phyloP scores from a whole-genome alignment of 1,284 basidiomycete genomes.

The Apiotrichum montevideense region DNA sequence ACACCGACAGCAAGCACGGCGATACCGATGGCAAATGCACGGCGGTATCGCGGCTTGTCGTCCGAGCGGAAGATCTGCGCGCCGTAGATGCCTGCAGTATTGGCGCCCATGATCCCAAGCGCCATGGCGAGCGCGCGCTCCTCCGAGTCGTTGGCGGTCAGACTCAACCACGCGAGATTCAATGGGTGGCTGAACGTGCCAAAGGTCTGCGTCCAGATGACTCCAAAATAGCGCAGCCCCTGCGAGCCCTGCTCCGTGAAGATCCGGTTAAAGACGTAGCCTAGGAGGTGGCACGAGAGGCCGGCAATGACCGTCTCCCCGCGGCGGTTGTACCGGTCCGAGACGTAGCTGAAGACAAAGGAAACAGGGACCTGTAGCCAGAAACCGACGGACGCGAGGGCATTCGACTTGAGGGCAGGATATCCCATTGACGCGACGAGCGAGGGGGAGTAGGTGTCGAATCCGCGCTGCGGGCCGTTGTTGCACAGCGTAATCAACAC shows the following conservation, averaged over 20 bases:
- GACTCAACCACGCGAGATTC: slow-evolving; percentile 29
- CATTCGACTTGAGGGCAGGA: slow-evolving; percentile 23
- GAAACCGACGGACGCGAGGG: slow-evolving; percentile 30
- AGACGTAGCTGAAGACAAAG: slow-evolving; percentile 23
- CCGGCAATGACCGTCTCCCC: slow-evolving; percentile 25
- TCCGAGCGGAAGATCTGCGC: slow-evolving; percentile 32
- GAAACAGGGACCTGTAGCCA: slow-evolving; percentile 33
- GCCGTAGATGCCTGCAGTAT: slow-evolving; percentile 32
- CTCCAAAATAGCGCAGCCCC: slow-evolving; percentile 25
- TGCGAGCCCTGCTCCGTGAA: slow-evolving; percentile 17
- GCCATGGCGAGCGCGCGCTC: slow-evolving; percentile 28
- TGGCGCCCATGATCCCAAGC: slow-evolving; percentile 31
- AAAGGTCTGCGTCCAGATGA: slow-evolving; percentile 28
- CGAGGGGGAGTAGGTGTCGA: slow-evolving; percentile 33
- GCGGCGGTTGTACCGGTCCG: slow-evolving; percentile 27
- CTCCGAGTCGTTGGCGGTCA: slow-evolving; percentile 22
- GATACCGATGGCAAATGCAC: slow-evolving; percentile 27
- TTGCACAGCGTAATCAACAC: slow-evolving; percentile 31
- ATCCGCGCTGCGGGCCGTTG: slow-evolving; percentile 28
- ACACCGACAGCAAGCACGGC: slow-evolving; percentile 23
- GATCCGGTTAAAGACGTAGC: slow-evolving; percentile 26
- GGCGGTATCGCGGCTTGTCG: slow-evolving; percentile 29
- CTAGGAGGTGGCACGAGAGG: slow-evolving; percentile 22
- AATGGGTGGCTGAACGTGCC: slow-evolving; percentile 32
- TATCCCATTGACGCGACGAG: slow-evolving; percentile 35